Base-by-base conservation (phyloP, 306 rosid species). In the Gynostemma pentaphyllum region DNA sequence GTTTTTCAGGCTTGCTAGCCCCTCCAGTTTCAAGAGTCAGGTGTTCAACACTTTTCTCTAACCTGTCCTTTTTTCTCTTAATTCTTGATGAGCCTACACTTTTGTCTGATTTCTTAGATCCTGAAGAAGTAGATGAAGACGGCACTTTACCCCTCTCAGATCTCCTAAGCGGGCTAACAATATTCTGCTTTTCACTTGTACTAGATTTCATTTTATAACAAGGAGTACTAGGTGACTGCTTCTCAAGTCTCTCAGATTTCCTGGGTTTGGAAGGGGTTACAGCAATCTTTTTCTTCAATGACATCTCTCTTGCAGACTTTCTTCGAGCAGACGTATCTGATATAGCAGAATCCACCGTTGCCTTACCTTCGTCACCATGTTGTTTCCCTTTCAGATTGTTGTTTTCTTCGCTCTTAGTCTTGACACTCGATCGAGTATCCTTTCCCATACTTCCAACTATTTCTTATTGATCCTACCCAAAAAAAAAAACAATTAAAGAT, bases 161-260 rank as follows among this genome's bases (percentile, higher is more conserved):
- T 77, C 80, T 75, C 77, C 86, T 81, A 64, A 80, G 69, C 36
- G 84, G 77, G 73, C 79, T 85, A 27, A 76, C 81, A 27, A 49
- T 57, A n/a, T 30, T 60, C 78, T 67, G 73, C 54, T 72, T 72
- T 68, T 69, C 87, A 75, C 67, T 34, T 47, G 64, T 78, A 63
- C 55, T 78, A 67, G 78, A 62, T 60, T 76, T 79, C 72, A 70
- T 69, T 40, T 50, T 66, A 13, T 47, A 61, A 5, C 53, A 70
- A 23, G 75, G 74, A 49, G 81, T 39, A 40, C 67, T 55, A 12
- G 74, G 69, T 32, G 44, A 15, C 51, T 22, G 60, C 72, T 73
- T 81, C 67, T 62, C 81, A 32, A 80, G 70, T 53, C 72, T 66
- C 79, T 66, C 74, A 15, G 90, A 76, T 62, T 80, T 86, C 49